Conservation (phyloP, 208 protist species). For the Leishmania mexicana region DNA sequence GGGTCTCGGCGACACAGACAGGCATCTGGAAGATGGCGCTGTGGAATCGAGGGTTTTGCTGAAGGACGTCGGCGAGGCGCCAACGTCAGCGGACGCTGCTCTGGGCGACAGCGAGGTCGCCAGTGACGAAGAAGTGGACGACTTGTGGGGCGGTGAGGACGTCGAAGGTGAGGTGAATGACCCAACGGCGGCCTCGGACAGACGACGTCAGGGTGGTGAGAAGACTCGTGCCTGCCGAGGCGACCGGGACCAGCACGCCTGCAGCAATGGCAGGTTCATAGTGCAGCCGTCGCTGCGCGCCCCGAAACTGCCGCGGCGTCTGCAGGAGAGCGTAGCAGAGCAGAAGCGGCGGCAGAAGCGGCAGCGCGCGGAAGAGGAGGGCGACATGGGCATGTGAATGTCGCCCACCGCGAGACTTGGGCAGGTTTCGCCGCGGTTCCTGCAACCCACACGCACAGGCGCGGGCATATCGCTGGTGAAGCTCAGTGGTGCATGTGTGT, state of each 20-base stretch:
- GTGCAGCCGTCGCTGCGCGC: slow-evolving; percentile 52
- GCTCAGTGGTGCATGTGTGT: neutral
- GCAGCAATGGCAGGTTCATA: slow-evolving; percentile 46
- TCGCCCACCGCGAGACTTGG: neutral
- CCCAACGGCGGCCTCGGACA: slow-evolving; percentile 24
- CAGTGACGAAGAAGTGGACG: slow-evolving; percentile 22
- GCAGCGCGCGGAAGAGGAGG: slow-evolving; percentile 21
- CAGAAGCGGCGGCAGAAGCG: slow-evolving; percentile 33
- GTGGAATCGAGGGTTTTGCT: neutral
- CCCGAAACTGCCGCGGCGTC: slow-evolving; percentile 59
- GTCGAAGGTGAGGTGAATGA: slow-evolving; percentile 21
- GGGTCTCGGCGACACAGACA: neutral
- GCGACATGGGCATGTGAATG: neutral
- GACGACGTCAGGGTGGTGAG: neutral
- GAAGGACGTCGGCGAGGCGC: neutral
- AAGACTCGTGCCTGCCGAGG: neutral
- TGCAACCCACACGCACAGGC: neutral
- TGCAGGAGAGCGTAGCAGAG: slow-evolving; percentile 34
- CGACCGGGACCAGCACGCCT: neutral
- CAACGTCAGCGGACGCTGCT: neutral
- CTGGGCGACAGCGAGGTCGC: neutral
- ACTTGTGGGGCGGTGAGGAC: slow-evolving; percentile 30
- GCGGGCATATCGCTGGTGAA: neutral
- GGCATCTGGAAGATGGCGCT: neutral
- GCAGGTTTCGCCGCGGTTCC: neutral